These are phyloP conservation scores for Hymenoscyphus albidus DNA, from an alignment of 2,329 filamentous ascomycete genomes.

Conservation along the genomic window DNA sequence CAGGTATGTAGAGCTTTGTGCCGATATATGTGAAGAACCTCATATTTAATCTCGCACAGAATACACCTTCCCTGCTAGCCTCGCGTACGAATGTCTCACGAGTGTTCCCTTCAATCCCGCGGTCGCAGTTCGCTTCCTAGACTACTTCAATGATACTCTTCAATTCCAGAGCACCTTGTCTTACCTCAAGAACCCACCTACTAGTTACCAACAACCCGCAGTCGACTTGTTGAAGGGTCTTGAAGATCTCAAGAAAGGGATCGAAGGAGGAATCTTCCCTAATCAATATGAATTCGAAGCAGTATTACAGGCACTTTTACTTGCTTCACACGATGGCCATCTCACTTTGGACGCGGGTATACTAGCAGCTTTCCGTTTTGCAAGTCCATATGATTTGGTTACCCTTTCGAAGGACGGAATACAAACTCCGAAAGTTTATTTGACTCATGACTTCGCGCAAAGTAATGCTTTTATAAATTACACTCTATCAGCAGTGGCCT, in stretches of 20 bases:
- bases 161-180: constrained; percentile 29
- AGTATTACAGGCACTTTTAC: constrained; percentile 49
- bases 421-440: constrained; percentile 36
- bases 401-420: constrained; percentile 56
- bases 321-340: constrained; percentile 59
- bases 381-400: constrained; percentile 47
- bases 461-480: constrained; percentile 26
- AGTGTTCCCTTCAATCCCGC: constrained; percentile 44
- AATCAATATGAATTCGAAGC: constrained; percentile 54
- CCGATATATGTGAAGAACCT: not conserved
- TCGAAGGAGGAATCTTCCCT: constrained; percentile 40
- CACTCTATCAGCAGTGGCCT: constrained; percentile 43
- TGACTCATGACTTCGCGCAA: constrained; percentile 22
- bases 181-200: constrained; percentile 47
- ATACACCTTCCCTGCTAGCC: constrained; percentile 14
- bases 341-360: constrained; percentile 51
- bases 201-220: constrained; percentile 44
- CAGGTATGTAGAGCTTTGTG: not conserved
- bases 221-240: constrained; percentile 46
- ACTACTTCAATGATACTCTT: constrained; percentile 44
- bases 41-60: not conserved
- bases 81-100: constrained; percentile 41
- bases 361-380: constrained; percentile 47
- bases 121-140: constrained; percentile 41
- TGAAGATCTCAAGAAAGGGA: constrained; percentile 41